Evolutionary conservation across 352 stramenopile genomes (phyloP).

Genomic region (Pythium volutum): DNA sequence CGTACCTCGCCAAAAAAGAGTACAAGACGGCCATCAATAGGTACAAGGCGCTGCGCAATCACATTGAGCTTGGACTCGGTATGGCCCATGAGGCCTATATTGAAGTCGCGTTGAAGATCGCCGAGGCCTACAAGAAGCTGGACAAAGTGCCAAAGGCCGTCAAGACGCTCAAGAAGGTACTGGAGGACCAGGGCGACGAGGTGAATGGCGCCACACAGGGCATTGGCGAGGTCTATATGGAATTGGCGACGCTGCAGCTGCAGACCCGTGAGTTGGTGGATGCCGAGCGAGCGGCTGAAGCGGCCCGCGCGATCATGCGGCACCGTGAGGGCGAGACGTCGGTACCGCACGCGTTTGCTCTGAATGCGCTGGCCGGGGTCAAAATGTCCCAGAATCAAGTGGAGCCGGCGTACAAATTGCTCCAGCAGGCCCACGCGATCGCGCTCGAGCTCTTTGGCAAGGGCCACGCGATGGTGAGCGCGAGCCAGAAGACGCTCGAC

Average conservation of each 20-base stretch:
- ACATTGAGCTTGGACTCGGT: constrained; percentile 63
- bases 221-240: constrained; percentile 78
- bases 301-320: constrained; percentile 50
- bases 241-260: constrained; percentile 42
- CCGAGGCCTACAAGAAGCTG: constrained; percentile 67
- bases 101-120: constrained; percentile 66
- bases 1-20: constrained; percentile 73
- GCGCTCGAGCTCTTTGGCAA: constrained; percentile 63
- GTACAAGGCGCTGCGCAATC: constrained; percentile 72
- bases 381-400: constrained; percentile 65
- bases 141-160: constrained; percentile 49
- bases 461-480: constrained; percentile 53
- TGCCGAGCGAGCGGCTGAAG: constrained; percentile 38
- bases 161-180: constrained; percentile 50
- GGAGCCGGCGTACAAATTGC: constrained; percentile 49
- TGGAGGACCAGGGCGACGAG: constrained; percentile 52
- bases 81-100: constrained; percentile 71
- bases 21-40: constrained; percentile 61
- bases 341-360: constrained; percentile 70
- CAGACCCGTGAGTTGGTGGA: constrained; percentile 20
- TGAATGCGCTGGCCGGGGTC: constrained; percentile 78
- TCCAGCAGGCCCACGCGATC: constrained; percentile 67
- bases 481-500: constrained; percentile 58
- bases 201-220: constrained; percentile 64
- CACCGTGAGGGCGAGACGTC: constrained; percentile 65